Evolutionary conservation across 352 stramenopile genomes (phyloP).

Genomic region (Lagenidium giganteum): DNA sequence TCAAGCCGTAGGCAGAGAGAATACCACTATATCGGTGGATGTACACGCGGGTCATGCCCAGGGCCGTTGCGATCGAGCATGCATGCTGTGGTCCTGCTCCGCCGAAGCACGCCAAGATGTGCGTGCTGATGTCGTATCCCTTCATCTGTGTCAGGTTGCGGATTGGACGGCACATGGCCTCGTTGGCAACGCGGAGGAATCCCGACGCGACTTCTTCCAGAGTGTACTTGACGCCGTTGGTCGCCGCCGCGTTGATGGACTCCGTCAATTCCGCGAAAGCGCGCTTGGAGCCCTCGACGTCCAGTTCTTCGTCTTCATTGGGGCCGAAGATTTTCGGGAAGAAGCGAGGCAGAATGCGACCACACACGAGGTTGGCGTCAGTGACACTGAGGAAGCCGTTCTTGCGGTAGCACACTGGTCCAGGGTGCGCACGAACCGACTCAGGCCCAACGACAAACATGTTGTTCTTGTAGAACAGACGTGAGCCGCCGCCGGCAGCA

Average conservation of each 20-base stretch:
- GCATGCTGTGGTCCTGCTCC: slow-evolving; percentile 97
- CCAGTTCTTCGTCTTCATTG: slow-evolving; percentile 95
- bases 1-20: slow-evolving; percentile 97
- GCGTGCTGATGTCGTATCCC: slow-evolving; percentile 96
- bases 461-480: slow-evolving; percentile 95
- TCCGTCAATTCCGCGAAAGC: slow-evolving; percentile 91
- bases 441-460: slow-evolving; percentile 98
- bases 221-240: slow-evolving; percentile 62
- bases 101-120: slow-evolving; percentile 97
- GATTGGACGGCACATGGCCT: slow-evolving; percentile 99
- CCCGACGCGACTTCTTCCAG: slow-evolving; percentile 96
- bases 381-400: slow-evolving; percentile 96
- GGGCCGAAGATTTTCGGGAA: slow-evolving; percentile 99
- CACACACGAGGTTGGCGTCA: slow-evolving; percentile 98
- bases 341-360: slow-evolving; percentile 94
- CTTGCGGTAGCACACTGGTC: slow-evolving; percentile 97
- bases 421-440: slow-evolving; percentile 94
- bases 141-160: slow-evolving; percentile 98
- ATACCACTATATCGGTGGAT: slow-evolving; percentile 99
- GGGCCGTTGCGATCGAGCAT: slow-evolving; percentile 93
- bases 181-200: slow-evolving; percentile 98
- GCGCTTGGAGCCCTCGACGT: slow-evolving; percentile 89
- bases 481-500: slow-evolving; percentile 93
- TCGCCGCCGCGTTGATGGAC: slow-evolving; percentile 78
- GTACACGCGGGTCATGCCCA: slow-evolving; percentile 97